phyloP scores from a whole-genome alignment of 441 rosid genomes.

The Populus hybrid region DNA sequence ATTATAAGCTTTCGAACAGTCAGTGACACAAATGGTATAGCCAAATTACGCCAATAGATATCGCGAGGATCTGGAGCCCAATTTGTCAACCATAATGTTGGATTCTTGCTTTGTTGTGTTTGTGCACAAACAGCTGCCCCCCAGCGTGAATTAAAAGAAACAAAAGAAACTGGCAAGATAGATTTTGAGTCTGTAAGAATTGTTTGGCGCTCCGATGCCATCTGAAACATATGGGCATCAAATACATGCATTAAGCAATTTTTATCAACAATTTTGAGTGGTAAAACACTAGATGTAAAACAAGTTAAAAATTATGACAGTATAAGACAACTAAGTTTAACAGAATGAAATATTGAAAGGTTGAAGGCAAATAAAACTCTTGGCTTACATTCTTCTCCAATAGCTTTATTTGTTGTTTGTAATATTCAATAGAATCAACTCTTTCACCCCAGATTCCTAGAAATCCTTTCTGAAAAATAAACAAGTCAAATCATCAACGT shows the following conservation, averaged over 20 bases:
- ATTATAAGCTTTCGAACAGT: constrained; percentile 71
- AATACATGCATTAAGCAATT: constrained; percentile 11
- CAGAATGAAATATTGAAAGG: not conserved
- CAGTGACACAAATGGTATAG: constrained; percentile 87
- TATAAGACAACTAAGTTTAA: not conserved
- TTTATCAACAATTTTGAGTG: not conserved
- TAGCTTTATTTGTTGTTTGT: constrained; percentile 57
- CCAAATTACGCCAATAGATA: constrained; percentile 83
- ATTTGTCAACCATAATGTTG: constrained; percentile 80
- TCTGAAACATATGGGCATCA: constrained; percentile 35
- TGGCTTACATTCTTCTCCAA: constrained; percentile 60
- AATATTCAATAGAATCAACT: constrained; percentile 88
- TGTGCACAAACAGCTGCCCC: constrained; percentile 98
- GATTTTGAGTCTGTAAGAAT: constrained; percentile 63
- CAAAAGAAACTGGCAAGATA: constrained; percentile 76
- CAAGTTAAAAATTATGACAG: not conserved
- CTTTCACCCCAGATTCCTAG: constrained; percentile 72
- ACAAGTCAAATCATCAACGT: constrained; percentile 10
- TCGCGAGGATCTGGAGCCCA: constrained; percentile 99
- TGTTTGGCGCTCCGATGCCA: constrained; percentile 68
- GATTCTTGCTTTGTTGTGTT: constrained; percentile 91
- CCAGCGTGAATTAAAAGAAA: constrained; percentile 90
- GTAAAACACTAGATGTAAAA: not conserved
- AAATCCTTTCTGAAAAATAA: constrained; percentile 64
- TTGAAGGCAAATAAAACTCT: not conserved